Evolutionary conservation across 2,329 filamentous ascomycete genomes (phyloP), one percentile per base, ranked within the genome.

Genomic region (Colletotrichum sp.): DNA sequence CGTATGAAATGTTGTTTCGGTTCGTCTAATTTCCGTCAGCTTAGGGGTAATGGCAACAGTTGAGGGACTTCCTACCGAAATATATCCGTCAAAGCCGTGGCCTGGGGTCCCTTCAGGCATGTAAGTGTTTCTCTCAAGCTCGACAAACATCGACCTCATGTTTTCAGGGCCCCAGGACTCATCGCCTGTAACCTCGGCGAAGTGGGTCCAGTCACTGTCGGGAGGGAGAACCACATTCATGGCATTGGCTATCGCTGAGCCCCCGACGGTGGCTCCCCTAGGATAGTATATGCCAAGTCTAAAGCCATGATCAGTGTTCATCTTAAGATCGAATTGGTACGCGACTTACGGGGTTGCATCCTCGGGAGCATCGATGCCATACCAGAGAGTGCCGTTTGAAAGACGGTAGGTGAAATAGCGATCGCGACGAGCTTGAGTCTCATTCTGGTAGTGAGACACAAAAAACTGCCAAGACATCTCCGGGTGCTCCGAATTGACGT

Each of bases 21-120:
- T 34, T 62, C 26, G 71, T 81, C 87, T 79, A 84, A 39, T 1
- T 4, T 32, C 8, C 3, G 10, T 49, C 3, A n/a, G 18, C 18
- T 66, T n/a, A n/a, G n/a, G n/a, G n/a, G n/a, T n/a, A n/a, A n/a
- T n/a, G n/a, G n/a, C n/a, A n/a, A n/a, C n/a, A n/a, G n/a, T n/a
- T n/a, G n/a, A n/a, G n/a, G n/a, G n/a, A n/a, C n/a, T 30, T 32
- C 18, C 16, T 59, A 70, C 68, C 9, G 39, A 80, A 30, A 89
- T 83, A 87, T 88, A 90, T 6, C 89, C 89, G 52, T 87, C 80
- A 75, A 86, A 88, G 10, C 89, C 89, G 77, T 91, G 89, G 5
- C 88, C 88, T 9, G 79, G 62, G 5, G 79, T 80, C 6, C 79
- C 80, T 18, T 79, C 76, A 6, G 82, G 80, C 3, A 90, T 80